A percentile compares a stretch with the other conserved stretches of the same genome.
phyloP scores from a whole-genome alignment of 2,329 filamentous ascomycete genomes.

The Aureobasidium namibiae region DNA sequence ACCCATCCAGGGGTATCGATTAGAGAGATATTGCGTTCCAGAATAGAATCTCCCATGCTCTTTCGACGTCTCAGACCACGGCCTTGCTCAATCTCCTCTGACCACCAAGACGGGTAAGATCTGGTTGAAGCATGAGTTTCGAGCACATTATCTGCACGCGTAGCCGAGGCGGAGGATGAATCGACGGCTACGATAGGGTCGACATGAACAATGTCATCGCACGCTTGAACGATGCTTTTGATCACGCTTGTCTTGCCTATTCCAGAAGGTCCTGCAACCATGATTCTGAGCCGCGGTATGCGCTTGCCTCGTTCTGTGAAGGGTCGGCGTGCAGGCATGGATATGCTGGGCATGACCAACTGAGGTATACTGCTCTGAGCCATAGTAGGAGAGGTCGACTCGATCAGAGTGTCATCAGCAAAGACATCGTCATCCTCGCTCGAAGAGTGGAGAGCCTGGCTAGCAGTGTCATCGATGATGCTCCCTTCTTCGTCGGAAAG shows the following conservation, averaged over 20 bases:
- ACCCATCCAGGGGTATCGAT: slow-evolving; percentile 70
- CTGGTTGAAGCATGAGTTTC: slow-evolving; percentile 40
- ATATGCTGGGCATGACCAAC: slow-evolving; percentile 95
- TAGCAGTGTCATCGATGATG: slow-evolving; percentile 45
- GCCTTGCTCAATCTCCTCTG: slow-evolving; percentile 64
- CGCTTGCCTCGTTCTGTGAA: slow-evolving; percentile 82
- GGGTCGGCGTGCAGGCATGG: slow-evolving; percentile 77
- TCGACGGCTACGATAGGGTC: slow-evolving; percentile 44
- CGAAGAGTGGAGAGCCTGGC: slow-evolving; percentile 46
- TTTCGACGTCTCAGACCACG: slow-evolving; percentile 53
- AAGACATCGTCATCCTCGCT: slow-evolving; percentile 48
- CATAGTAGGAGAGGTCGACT: slow-evolving; percentile 20
- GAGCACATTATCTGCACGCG: slow-evolving; percentile 21
- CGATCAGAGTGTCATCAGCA: slow-evolving; percentile 28
- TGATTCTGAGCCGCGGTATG: slow-evolving; percentile 80
- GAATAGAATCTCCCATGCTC: slow-evolving; percentile 64
- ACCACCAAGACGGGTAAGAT: slow-evolving; percentile 83
- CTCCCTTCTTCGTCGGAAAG: slow-evolving; percentile 50
- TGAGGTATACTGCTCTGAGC: slow-evolving; percentile 49
- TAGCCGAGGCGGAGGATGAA: slow-evolving; percentile 11
- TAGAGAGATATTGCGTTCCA: slow-evolving; percentile 91
- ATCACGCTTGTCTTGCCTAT: slow-evolving; percentile 82
- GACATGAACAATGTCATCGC: slow-evolving; percentile 88
- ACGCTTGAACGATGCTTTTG: slow-evolving; percentile 75
- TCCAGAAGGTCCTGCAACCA: slow-evolving; percentile 75